Base-by-base conservation (phyloP, 2,329 filamentous ascomycete species). In the Venturia asperata region DNA sequence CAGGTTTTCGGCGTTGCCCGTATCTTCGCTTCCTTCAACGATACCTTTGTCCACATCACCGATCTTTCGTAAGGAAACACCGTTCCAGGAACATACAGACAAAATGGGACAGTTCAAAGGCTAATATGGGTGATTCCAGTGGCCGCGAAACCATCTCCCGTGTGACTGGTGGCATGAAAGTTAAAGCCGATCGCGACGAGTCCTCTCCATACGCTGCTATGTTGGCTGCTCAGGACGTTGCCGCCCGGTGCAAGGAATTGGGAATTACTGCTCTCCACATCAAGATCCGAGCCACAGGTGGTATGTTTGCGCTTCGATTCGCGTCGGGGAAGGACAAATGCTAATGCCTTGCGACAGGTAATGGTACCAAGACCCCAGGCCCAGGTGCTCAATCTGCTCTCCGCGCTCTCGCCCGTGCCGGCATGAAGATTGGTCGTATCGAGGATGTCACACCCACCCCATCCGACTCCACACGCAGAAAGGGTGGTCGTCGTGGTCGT, bases 401-500 rank as follows among this genome's bases (percentile, higher is more conserved):
- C 82, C 94, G 94, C 80, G 95, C 94, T 76, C 89, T 99, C 73
- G 94, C 94, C 79, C 95, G 94, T 87, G 92, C 94, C 75, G 94
- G 94, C 80, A 99, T 99, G 95, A 95, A 93, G 86, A 99, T 99
- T 76, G 94, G 94, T 79, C 90, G 94, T 79, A 99, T 99, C 77
- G 94, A 99, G 89, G 94, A 99, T 80, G 94, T 99, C 71, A 99
- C 95, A 75, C 94, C 94, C 76, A 99, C 94, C 69, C 94, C 95
- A 75, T 99, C 94, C 81, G 94, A 99, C 83, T 96, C 91, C 81
- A 99, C 94, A 77, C 91, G 94, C 84, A 92, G 93, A 85, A 99
- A 99, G 92, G 94, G 94, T 85, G 94, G 94, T 97, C 92, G 94
- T 83, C 93, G 94, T 90, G 94, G 94, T 97, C 94, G 94, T 85